Evolutionary conservation across 305 asterid genomes (phyloP).

Genomic region (Stenogyne calaminthoides): DNA sequence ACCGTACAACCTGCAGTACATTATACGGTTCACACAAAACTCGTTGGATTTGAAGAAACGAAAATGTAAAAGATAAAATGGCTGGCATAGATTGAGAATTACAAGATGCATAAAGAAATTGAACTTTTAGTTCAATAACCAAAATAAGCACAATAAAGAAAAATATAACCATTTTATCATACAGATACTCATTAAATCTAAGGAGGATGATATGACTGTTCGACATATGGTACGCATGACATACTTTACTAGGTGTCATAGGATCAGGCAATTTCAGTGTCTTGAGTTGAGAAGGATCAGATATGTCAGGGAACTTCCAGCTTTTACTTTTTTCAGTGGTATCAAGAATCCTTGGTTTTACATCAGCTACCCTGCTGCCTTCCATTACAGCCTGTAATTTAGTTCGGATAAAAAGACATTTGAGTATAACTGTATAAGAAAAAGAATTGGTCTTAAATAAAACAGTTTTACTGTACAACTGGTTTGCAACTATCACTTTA

Average conservation of each 20-base stretch:
- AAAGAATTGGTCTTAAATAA: no score
- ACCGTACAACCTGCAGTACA: conserved; percentile 63
- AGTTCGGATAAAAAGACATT: conserved; percentile 28
- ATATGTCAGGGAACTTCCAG: conserved; percentile 88
- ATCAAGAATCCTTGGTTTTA: conserved; percentile 84
- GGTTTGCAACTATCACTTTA: no score
- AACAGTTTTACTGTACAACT: no score
- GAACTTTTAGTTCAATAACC: conserved; percentile 18
- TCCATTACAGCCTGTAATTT: conserved; percentile 73
- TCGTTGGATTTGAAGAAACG: background rate
- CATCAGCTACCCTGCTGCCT: conserved; percentile 78
- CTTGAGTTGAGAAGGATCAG: conserved; percentile 80
- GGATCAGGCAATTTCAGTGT: conserved; percentile 84
- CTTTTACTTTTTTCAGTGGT: conserved; percentile 62
- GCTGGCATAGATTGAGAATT: background rate
- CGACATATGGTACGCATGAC: conserved; percentile 17
- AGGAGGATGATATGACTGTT: conserved; percentile 23
- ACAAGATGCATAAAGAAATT: conserved; percentile 15
- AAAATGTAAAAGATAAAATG: background rate
- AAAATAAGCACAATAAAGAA: conserved; percentile 18
- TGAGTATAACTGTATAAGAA: background rate
- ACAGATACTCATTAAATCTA: conserved; percentile 4
- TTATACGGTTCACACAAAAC: conserved; percentile 19
- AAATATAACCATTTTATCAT: background rate
- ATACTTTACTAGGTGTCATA: conserved; percentile 80